A percentile compares a stretch with the other conserved stretches of the same genome.
Evolutionary conservation across 495 filamentous ascomycete genomes (phyloP).

Genomic region (Trichoderma virens): DNA sequence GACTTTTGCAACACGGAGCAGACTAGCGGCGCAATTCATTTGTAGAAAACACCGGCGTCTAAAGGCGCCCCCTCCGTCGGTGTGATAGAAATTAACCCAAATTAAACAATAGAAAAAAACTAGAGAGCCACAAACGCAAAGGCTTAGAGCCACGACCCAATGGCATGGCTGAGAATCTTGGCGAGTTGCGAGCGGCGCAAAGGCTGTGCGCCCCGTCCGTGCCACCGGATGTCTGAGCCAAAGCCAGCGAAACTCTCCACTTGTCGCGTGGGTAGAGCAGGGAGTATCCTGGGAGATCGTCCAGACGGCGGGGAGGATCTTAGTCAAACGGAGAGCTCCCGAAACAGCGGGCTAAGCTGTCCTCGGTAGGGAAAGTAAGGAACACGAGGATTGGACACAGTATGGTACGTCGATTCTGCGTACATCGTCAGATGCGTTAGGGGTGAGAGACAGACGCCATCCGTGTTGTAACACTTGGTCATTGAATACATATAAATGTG

Average conservation of each 20-base stretch:
- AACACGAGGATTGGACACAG: not conserved
- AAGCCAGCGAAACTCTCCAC: not conserved
- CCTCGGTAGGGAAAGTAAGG: not conserved
- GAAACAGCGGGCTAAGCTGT: not conserved
- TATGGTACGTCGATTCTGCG: no score
- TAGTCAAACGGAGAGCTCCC: slow-evolving; percentile 7
- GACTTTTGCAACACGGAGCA: no score
- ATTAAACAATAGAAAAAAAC: not conserved
- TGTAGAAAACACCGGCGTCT: not conserved
- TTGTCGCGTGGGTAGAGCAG: slow-evolving; percentile 1
- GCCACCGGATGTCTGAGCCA: not conserved
- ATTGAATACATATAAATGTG: no score
- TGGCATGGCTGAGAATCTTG: not conserved
- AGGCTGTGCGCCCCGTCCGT: not conserved
- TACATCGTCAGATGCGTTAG: no score
- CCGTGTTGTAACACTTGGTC: no score
- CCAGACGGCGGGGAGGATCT: not conserved
- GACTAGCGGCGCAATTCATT: no score
- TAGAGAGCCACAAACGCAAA: not conserved
- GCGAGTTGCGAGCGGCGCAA: not conserved
- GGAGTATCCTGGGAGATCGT: slow-evolving; percentile 2
- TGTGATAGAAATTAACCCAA: not conserved
- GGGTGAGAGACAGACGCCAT: not conserved
- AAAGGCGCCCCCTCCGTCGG: not conserved
- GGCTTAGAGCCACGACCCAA: not conserved